Conservation (phyloP, 2,329 filamentous ascomycete genomes). For the Sphaceloma murrayae region DNA sequence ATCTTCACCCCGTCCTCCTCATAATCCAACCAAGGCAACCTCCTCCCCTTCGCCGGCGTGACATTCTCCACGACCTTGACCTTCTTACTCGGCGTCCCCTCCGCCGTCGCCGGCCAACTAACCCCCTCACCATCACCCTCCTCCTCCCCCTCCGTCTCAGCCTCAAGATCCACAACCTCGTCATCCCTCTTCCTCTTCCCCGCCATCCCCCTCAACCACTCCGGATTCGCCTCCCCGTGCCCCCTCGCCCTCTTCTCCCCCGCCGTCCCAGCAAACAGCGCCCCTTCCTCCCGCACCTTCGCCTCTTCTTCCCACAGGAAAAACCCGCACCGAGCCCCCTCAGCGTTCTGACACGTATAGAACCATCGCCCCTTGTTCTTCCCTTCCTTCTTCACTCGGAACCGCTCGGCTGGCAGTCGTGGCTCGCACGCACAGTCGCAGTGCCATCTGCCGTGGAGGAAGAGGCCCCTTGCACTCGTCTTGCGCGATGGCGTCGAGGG, state of each 20-base stretch:
- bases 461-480: slow-evolving; percentile 28
- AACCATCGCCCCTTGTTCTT: slow-evolving; percentile 45
- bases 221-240: slow-evolving; percentile 16
- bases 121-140: slow-evolving; percentile 29
- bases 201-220: slow-evolving; percentile 28
- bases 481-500: no score
- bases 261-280: slow-evolving; percentile 41
- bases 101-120: slow-evolving; percentile 26
- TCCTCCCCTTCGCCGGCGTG: slow-evolving; percentile 30
- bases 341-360: slow-evolving; percentile 47
- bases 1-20: slow-evolving; percentile 14
- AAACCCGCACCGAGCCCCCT: slow-evolving; percentile 44
- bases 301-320: slow-evolving; percentile 52
- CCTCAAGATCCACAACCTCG: slow-evolving; percentile 7
- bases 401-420: slow-evolving; percentile 44
- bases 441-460: slow-evolving; percentile 36
- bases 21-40: slow-evolving; percentile 33
- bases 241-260: slow-evolving; percentile 22
- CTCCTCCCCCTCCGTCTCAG: slow-evolving; percentile 17
- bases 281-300: slow-evolving; percentile 37
- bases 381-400: slow-evolving; percentile 49
- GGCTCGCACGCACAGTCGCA: slow-evolving; percentile 51
- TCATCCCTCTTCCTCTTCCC: slow-evolving; percentile 35
- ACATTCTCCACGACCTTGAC: slow-evolving; percentile 30
- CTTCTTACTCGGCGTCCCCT: slow-evolving; percentile 35